Evolutionary conservation across 768 basidiomycete species (phyloP), one percentile per base, ranked within the genome.

Genomic region (Amanita brunnescens): DNA sequence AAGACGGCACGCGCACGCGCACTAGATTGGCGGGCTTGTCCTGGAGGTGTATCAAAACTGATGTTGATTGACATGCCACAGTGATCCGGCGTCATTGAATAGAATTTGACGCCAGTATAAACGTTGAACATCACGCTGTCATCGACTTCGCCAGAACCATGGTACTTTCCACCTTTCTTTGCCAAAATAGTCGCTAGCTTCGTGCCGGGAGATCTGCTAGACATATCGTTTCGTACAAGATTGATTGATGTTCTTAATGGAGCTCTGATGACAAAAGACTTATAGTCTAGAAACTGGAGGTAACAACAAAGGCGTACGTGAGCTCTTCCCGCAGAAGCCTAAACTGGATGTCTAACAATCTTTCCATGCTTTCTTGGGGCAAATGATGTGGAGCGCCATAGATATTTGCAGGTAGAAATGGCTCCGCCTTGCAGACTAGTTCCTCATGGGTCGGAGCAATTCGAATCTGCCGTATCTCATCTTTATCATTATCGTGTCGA

Each of bases 311-410:
- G 6, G 60, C 78, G 18, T 57, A 84, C 78, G 74, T 83, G 14
- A 85, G 65, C 51, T 90, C 87, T 55, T 88, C 87, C 33, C 87
- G 70, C 33, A 90, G 66, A 0, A 89, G 71, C 30, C 87, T 78
- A 62, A 85, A 90, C 56, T 90, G 85, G 2, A 83, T 76, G 52
- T 91, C 88, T 8, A 88, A 65, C 20, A 83, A 67, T 6, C 80
- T 70, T 50, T 84, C 74, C 77, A 89, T 86, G 20, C 78, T 79
- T 13, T 73, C 72, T 2, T 64, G 55, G 0, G 77, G 77, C 10
- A 74, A 71, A 49, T 75, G 83, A 58, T 87, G 85, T 0, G 84
- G 85, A 0, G 83, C 85, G 2, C 67, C 71, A n/a, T 68, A 73
- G 1, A 82, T 60, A 56, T 77, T 82, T 0, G 73, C 78, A 0